Conservation (phyloP, 345 rosid species). For the Eucalyptus microcorys region DNA sequence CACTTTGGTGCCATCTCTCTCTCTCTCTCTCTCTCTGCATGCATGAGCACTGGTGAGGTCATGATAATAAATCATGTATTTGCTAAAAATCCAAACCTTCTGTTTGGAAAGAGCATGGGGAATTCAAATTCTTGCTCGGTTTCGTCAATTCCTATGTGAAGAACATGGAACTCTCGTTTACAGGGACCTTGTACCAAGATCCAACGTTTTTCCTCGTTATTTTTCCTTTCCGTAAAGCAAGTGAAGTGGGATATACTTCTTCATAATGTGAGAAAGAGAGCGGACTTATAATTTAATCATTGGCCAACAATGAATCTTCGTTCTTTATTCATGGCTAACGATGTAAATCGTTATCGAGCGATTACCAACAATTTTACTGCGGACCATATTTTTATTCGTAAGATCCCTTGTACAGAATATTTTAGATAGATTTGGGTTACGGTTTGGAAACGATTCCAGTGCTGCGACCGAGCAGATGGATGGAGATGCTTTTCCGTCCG, state of each 20-base stretch:
- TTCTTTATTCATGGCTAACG: neutral
- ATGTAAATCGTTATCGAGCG: neutral
- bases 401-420: neutral
- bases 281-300: neutral
- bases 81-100: neutral
- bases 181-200: neutral
- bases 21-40: neutral
- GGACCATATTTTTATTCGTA: neutral
- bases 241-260: neutral
- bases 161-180: neutral
- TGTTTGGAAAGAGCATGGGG: neutral
- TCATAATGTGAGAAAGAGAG: neutral
- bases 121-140: neutral
- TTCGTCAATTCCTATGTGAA: neutral
- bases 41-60: neutral
- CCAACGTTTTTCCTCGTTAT: neutral
- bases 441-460: neutral
- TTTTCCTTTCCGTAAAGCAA: neutral
- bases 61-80: neutral
- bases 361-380: neutral
- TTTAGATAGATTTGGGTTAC: neutral
- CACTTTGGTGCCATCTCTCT: neutral
- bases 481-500: neutral
- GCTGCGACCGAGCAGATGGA: neutral
- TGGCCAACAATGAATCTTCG: neutral